These are phyloP conservation scores for Skeletonema menzelii DNA, from an alignment of 108 stramenopile species.

Conservation along the genomic window DNA sequence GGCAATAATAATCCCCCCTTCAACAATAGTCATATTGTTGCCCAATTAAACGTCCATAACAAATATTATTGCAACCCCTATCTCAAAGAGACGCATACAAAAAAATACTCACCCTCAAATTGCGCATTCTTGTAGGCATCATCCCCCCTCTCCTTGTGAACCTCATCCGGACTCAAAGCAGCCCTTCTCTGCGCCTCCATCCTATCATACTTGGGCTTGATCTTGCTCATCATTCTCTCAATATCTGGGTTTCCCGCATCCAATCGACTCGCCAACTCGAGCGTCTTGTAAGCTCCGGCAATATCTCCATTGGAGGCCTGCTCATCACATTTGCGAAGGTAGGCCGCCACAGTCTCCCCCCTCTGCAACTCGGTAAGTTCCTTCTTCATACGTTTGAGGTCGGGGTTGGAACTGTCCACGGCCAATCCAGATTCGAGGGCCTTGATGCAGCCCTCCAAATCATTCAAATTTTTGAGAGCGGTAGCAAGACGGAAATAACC, in stretches of 20 bases:
- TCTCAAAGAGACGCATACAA: neutral
- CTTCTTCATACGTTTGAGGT: conserved; percentile 92
- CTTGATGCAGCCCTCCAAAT: conserved; percentile 86
- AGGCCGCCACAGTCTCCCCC: conserved; percentile 84
- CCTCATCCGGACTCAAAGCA: conserved; percentile 76
- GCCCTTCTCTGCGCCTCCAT: conserved; percentile 88
- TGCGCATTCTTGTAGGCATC: conserved; percentile 84
- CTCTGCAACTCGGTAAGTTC: conserved; percentile 87
- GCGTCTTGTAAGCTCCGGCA: conserved; percentile 84
- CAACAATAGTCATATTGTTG: too few relatives aligned
- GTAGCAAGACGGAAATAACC: conserved; percentile 95
- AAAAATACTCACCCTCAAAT: conserved; percentile 37
- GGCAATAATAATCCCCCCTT: neutral
- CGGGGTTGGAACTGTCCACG: conserved; percentile 79
- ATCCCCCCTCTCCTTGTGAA: conserved; percentile 96
- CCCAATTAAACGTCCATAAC: neutral
- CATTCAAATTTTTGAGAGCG: conserved; percentile 80
- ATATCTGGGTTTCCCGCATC: conserved; percentile 96
- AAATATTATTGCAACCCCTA: neutral
- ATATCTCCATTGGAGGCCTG: conserved; percentile 90
- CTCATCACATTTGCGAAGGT: conserved; percentile 85
- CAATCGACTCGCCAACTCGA: conserved; percentile 88
- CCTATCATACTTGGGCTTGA: conserved; percentile 91
- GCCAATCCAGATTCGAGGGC: conserved; percentile 84
- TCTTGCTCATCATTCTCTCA: conserved; percentile 76